A percentile compares a stretch with the other conserved stretches of the same genome.
phyloP scores from a whole-genome alignment of 2,329 filamentous ascomycete genomes.

The Macroventuria anomochaeta region DNA sequence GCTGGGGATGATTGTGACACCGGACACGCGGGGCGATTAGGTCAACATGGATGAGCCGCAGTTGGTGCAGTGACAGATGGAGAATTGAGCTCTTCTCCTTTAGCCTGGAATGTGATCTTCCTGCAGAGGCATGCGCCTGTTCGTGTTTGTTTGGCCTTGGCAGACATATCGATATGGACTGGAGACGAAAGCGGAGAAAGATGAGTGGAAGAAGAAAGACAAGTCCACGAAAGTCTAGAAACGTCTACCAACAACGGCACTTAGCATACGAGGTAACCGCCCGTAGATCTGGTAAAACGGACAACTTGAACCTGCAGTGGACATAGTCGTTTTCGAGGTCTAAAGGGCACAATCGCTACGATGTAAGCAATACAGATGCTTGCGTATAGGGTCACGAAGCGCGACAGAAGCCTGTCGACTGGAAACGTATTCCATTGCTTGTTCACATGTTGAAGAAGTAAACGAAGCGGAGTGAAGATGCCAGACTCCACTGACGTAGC shows the following conservation, averaged over 20 bases:
- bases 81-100: constrained; percentile 11
- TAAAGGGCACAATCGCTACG: too few relatives aligned
- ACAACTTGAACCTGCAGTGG: too few relatives aligned
- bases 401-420: too few relatives aligned
- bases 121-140: constrained; percentile 16
- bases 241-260: neutral
- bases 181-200: neutral
- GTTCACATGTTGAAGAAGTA: too few relatives aligned
- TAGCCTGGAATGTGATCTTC: constrained; percentile 2
- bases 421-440: too few relatives aligned
- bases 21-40: constrained; percentile 11
- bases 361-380: too few relatives aligned
- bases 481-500: constrained; percentile 3
- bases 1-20: constrained; percentile 8
- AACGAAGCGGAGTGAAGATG: too few relatives aligned
- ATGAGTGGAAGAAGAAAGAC: neutral
- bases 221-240: neutral
- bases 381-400: too few relatives aligned
- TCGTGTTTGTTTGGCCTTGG: neutral
- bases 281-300: neutral
- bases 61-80: constrained; percentile 12
- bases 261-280: neutral
- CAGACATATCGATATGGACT: neutral
- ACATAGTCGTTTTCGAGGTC: too few relatives aligned
- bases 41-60: constrained; percentile 15